Conservation (phyloP, 371 early-diverging fungal genomes). For the Batrachochytrium dendrobatidis region DNA sequence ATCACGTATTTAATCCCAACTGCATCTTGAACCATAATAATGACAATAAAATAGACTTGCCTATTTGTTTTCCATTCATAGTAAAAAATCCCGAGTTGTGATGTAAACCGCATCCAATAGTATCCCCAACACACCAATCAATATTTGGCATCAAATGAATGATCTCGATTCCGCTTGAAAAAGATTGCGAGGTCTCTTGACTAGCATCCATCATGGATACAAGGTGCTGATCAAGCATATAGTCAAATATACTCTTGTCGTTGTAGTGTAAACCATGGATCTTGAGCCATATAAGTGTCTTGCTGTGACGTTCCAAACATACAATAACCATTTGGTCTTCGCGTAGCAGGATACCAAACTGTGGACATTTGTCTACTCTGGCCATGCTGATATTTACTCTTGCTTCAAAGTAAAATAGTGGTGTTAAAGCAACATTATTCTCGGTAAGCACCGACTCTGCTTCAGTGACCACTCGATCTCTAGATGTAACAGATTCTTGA, state of each 20-base stretch:
- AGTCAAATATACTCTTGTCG: no score
- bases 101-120: not conserved
- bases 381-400: no score
- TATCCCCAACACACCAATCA: not conserved
- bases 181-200: not conserved
- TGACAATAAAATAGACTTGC: no score
- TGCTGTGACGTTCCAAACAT: not conserved
- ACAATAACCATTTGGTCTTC: not conserved
- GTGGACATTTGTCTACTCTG: not conserved
- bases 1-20: no score
- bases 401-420: no score
- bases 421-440: no score
- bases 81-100: not conserved
- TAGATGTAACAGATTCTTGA: no score
- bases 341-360: not conserved
- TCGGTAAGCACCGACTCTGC: no score
- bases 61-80: not conserved
- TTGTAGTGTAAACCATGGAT: not conserved
- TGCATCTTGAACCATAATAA: no score
- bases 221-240: not conserved
- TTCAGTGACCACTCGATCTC: no score
- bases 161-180: not conserved
- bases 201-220: not conserved
- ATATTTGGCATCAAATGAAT: not conserved
- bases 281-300: not conserved